phyloP scores from a whole-genome alignment of 176 grass and related monocot genomes.

The sorghum (Sorghum bicolor) region Sorghum_bicolor_NCBIv3 NC_012878.2:55501501-55502000 shows the following conservation, averaged over 20 bases:
- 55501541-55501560: slow-evolving; percentile 1
- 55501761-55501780: not conserved
- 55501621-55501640: not conserved
- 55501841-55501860: no score
- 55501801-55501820: not conserved
- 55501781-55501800: fast-evolving
- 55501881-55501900: no score
- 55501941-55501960: no score
- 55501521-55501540: not conserved
- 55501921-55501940: no score
- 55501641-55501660: not conserved
- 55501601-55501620: not conserved
- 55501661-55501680: not conserved
- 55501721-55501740: not conserved
- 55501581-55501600: not conserved
- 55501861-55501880: no score
- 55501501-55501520: not conserved
- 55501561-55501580: not conserved
- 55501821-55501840: no score
- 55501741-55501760: not conserved
- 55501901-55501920: no score
- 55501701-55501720: not conserved
- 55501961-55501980: no score
- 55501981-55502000: no score
- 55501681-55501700: no score